Conservation (phyloP, 2,329 filamentous ascomycete genomes). For the Trichoderma harzianum region DNA sequence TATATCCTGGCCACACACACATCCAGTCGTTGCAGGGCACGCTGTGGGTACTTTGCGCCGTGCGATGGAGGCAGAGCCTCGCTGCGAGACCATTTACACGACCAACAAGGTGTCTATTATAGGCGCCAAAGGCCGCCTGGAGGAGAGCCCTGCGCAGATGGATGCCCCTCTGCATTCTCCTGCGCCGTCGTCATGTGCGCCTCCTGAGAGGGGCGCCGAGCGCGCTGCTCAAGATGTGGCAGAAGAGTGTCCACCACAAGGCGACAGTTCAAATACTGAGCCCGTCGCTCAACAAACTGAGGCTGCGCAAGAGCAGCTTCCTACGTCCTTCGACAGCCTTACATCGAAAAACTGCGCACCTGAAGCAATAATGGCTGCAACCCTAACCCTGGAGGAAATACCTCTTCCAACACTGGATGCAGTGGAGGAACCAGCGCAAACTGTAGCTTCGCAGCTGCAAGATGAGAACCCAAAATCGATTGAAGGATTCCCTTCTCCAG, state of each 20-base stretch:
- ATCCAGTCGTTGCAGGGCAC: not conserved
- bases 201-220: not conserved
- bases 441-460: not conserved
- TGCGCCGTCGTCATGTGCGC: constrained; percentile 1
- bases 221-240: not conserved
- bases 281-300: not conserved
- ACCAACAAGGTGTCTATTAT: not conserved
- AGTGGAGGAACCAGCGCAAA: not conserved
- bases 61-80: not conserved
- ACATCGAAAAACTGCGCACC: not conserved
- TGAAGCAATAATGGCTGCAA: not conserved
- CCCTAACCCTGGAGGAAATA: not conserved
- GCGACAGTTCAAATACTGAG: not conserved
- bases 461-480: not conserved
- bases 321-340: not conserved
- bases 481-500: not conserved
- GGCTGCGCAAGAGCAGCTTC: not conserved
- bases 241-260: not conserved
- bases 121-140: not conserved
- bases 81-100: not conserved
- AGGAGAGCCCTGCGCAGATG: not conserved
- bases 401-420: not conserved
- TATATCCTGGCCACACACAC: not conserved
- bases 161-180: not conserved
- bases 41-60: not conserved